Evolutionary conservation across 2,329 filamentous ascomycete species (phyloP), one percentile per base, ranked within the genome.

Genomic region (Phialocephala sp.): DNA sequence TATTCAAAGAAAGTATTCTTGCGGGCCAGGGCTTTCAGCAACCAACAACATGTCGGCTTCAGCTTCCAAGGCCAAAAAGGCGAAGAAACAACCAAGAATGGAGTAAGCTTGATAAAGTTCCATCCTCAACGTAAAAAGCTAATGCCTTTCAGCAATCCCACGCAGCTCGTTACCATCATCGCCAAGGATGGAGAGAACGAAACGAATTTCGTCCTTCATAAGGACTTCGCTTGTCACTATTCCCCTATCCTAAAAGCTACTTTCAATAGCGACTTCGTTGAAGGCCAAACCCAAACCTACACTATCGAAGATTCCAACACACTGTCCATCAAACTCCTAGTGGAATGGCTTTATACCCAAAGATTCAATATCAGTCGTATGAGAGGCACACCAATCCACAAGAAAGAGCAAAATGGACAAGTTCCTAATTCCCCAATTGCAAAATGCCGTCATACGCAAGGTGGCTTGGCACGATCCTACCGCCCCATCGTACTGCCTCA

Each of bases 231-330:
- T 27, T 61, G 58, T 11, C 20, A 57, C 2, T 15, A 45, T 18
- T 65, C 56, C 5, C 56, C 64, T 3, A 39, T 65, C 18, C 43
- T 69, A 22, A 54, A 63, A 8, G 60, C 56, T 15, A 59, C 67
- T 14, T 65, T 67, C 41, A 60, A 66, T 12, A 60, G 65, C 56
- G 20, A 14, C 1, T 68, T 68, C 37, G 20, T 63, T 12, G 63
- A 65, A 35, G 63, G 59, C 2, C 50, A 63, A 22, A 65, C 60
- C 12, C 63, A 65, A 24, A 54, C 35, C 1, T 65, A 65, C 41
- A 41, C 15, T 2, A 36, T 65, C 1, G 35, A 41, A 22, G 65
- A 63, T 18, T 47, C n/a, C 18, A 56, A 39, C 5, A 54, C 55
- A 32, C 3, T 9, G 1, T 24, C 27, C n/a, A 54, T 62, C 24